A percentile compares a stretch with the other conserved stretches of the same genome.
These are phyloP conservation scores for Ustilago cynodontis DNA, from an alignment of 1,284 basidiomycete species.

Conservation along the genomic window DNA sequence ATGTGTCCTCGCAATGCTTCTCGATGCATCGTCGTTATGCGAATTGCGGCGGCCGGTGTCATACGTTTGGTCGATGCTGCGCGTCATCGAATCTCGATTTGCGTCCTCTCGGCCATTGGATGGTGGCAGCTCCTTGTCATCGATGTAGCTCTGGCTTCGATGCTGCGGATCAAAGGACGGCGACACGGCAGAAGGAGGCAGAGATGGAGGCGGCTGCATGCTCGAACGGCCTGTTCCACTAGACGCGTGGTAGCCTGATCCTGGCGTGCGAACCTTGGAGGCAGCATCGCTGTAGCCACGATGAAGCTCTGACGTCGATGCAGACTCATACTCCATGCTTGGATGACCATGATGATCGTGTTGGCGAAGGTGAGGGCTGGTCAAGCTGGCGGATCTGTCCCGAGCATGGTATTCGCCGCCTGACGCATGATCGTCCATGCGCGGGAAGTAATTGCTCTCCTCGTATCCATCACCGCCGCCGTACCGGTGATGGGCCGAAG, in stretches of 20 bases:
- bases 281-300: constrained; percentile 7
- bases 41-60: neutral
- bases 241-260: constrained; percentile 17
- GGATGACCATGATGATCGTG: constrained; percentile 5
- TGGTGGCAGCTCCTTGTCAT: constrained; percentile 4
- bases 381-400: constrained; percentile 26
- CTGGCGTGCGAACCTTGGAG: constrained; percentile 16
- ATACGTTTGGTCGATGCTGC: neutral
- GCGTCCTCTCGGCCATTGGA: constrained; percentile 12
- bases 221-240: constrained; percentile 6
- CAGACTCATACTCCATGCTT: constrained; percentile 4
- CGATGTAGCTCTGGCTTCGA: constrained; percentile 5
- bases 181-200: constrained; percentile 16
- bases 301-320: neutral
- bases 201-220: constrained; percentile 21
- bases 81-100: neutral
- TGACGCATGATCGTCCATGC: constrained; percentile 8
- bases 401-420: constrained; percentile 6
- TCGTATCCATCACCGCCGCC: constrained; percentile 16
- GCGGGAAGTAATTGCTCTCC: constrained; percentile 47
- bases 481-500: constrained; percentile 8
- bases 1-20: neutral
- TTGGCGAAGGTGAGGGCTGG: constrained; percentile 30
- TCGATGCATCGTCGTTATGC: neutral
- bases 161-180: constrained; percentile 34